Base-by-base conservation (phyloP, 1,139 yeast genomes). In the Saccharomyces hybrid region DNA sequence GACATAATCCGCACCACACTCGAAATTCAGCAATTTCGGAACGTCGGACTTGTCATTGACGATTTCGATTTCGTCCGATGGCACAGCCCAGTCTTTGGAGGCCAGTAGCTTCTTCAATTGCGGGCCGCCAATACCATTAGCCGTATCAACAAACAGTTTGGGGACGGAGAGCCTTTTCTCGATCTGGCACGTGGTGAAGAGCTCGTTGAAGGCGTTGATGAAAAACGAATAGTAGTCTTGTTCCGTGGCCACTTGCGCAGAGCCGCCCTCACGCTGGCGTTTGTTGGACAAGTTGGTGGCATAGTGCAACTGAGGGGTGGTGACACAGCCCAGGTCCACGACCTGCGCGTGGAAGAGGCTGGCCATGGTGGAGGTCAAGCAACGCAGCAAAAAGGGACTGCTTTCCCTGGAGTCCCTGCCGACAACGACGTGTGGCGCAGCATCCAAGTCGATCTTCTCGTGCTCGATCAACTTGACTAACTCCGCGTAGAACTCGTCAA, bases 251-350 rank as follows among this genome's bases (percentile, higher is more conserved):
- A 67, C 67, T 5, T 23, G 23, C 11, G 73, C 69, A 6, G 73
- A 56, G 31, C 67, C 62, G 11, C 61, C 61, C 0, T 73, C 61
- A 69, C 90, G 90, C 62, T 77, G 75, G 46, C 86, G 77, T 61
- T 91, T 38, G 44, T 38, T 38, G 25, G 44, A 38, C 44, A 38
- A 20, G 11, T 38, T 80, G 5, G 93, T 91, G 53, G 91, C 71
- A 67, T 88, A 95, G 71, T 93, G 99, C 63, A 95, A 78, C 72
- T 93, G 96, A 3, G 99, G 99, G 2, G 99, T 93, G 32, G 98
- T 89, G 57, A 89, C 75, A 57, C 86, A 73, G 3, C 91, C 91
- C 63, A 77, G 83, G 71, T 89, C 86, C 31, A 56, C 50, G 28
- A 67, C 70, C 63, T 61, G 70, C 0, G 70, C 68, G 6, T 86